Conservation (phyloP, 345 rosid species). For the Populus deltoides region DNA sequence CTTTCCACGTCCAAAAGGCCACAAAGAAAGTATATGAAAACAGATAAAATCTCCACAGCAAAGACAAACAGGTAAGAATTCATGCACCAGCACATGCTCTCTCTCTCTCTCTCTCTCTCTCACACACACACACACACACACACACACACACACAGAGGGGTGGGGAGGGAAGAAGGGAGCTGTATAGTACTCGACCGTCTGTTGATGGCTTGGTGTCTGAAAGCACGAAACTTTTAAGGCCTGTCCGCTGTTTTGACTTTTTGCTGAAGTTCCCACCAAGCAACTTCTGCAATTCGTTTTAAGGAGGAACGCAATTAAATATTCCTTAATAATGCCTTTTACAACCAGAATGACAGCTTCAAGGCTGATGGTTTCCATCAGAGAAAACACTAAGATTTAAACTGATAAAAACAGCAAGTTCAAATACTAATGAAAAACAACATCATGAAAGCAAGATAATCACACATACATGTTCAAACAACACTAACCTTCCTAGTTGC, state of each 20-base stretch:
- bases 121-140: neutral
- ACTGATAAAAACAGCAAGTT: neutral
- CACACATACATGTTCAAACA: neutral
- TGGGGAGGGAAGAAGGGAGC: neutral
- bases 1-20: neutral
- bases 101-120: too few species aligned
- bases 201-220: conserved; percentile 71
- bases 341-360: neutral
- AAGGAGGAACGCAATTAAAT: conserved; percentile 14
- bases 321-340: neutral
- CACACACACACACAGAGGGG: neutral
- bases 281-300: conserved; percentile 54
- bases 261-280: conserved; percentile 57
- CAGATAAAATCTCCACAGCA: neutral
- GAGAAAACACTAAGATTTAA: conserved; percentile 1
- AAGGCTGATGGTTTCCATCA: neutral
- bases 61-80: neutral
- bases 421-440: neutral
- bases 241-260: conserved; percentile 72
- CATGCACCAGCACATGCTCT: neutral
- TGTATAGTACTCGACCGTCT: conserved; percentile 74
- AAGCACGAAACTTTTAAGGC: conserved; percentile 85
- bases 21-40: neutral
- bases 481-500: conserved; percentile 80
- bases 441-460: neutral